These are phyloP conservation scores for Coleophoma crateriformis DNA, from an alignment of 2,329 filamentous ascomycete genomes.

Conservation along the genomic window DNA sequence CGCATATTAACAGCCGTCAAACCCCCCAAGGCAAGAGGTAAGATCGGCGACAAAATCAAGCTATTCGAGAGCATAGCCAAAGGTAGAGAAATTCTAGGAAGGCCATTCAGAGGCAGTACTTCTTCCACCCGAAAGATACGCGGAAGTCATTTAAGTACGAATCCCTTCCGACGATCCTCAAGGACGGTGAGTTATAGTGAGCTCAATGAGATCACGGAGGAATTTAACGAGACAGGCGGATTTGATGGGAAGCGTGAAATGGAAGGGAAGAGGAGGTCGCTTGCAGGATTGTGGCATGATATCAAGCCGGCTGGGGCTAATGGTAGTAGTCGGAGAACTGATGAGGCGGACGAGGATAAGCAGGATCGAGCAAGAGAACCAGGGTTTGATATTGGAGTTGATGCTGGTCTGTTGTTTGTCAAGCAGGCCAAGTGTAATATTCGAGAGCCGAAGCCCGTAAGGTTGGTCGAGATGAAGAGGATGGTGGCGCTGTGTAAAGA, in stretches of 20 bases:
- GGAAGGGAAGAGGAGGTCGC: constrained; percentile 1
- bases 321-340: too few species aligned
- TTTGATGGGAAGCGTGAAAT: neutral
- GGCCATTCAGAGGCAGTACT: constrained; percentile 4
- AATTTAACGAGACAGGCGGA: neutral
- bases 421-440: constrained; percentile 23
- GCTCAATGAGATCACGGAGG: constrained; percentile 7
- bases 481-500: constrained; percentile 23
- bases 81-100: neutral
- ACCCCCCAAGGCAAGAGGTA: neutral
- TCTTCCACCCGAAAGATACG: constrained; percentile 4
- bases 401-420: constrained; percentile 1
- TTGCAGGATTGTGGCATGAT: constrained; percentile 8
- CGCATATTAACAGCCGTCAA: too few species aligned
- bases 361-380: constrained; percentile 1
- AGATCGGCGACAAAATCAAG: constrained; percentile 19
- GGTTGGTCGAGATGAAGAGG: constrained; percentile 21
- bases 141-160: neutral
- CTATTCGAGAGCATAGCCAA: constrained; percentile 14
- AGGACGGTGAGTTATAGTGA: neutral
- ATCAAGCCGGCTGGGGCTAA: neutral
- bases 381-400: constrained; percentile 11
- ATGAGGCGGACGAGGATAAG: neutral
- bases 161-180: neutral
- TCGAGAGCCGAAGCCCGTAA: constrained; percentile 21